A percentile compares a stretch with the other conserved stretches of the same genome.
Evolutionary conservation across 2,329 filamentous ascomycete genomes (phyloP).

Genomic region (Pyrenophora graminea): DNA sequence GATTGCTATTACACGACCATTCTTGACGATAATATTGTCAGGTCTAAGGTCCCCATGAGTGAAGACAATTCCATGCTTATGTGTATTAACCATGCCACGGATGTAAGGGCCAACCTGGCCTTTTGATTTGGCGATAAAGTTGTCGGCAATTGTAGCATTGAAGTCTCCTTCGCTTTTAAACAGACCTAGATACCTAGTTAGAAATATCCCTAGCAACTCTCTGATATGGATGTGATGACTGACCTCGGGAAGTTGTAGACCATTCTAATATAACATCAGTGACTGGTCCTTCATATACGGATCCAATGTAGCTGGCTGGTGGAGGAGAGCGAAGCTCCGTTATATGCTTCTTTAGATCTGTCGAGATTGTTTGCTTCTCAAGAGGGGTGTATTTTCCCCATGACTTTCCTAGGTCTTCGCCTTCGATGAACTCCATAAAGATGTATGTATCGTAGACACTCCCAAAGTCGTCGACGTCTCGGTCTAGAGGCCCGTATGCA

Average conservation of each 20-base stretch:
- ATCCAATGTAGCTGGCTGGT: conserved; percentile 21
- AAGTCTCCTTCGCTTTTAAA: conserved; percentile 22
- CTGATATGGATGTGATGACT: neutral
- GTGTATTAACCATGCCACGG: conserved; percentile 17
- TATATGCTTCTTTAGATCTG: conserved; percentile 21
- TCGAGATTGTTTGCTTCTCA: conserved; percentile 23
- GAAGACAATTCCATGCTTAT: conserved; percentile 30
- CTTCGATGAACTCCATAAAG: conserved; percentile 26
- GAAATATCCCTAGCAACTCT: conserved; percentile 6
- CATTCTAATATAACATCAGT: conserved; percentile 30
- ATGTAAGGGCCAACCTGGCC: conserved; percentile 17
- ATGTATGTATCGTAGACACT: conserved; percentile 23
- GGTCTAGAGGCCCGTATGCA: conserved; percentile 21
- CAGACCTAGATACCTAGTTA: conserved; percentile 19
- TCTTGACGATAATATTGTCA: conserved; percentile 24
- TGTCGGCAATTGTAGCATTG: conserved; percentile 18
- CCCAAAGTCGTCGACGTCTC: conserved; percentile 14
- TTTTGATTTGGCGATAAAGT: conserved; percentile 22
- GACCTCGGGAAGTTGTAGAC: conserved; percentile 22
- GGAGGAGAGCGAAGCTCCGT: conserved; percentile 23
- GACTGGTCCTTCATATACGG: conserved; percentile 21
- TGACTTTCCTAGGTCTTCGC: conserved; percentile 17
- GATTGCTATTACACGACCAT: conserved; percentile 23
- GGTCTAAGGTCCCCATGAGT: conserved; percentile 29
- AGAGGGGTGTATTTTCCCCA: conserved; percentile 15